Percentiles rank a stretch among this genome's conserved stretches.
Evolutionary conservation across 2,329 filamentous ascomycete species (phyloP).

Genomic region (Monosporascus sp.): DNA sequence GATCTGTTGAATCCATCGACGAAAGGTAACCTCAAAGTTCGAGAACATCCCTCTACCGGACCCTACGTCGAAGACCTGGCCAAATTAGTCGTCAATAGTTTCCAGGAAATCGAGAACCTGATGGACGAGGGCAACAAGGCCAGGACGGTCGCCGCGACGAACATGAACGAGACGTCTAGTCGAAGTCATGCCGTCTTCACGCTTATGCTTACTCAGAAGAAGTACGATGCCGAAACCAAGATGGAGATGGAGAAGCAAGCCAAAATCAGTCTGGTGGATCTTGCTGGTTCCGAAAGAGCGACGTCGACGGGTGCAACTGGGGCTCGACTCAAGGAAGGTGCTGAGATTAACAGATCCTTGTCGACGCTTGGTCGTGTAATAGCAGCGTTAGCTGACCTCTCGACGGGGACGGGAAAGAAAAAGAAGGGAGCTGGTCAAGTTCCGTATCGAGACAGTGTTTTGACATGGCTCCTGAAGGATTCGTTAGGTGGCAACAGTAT

Average conservation of each 20-base stretch:
- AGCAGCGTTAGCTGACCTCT: conserved; percentile 86
- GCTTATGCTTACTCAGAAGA: conserved; percentile 89
- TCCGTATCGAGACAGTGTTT: conserved; percentile 91
- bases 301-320: conserved; percentile 96
- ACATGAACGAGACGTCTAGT: conserved; percentile 99
- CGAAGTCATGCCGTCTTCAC: conserved; percentile 98
- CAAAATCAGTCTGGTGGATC: conserved; percentile 95
- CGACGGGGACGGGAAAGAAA: conserved; percentile 56
- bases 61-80: conserved; percentile 98
- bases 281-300: conserved; percentile 94
- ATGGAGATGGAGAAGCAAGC: conserved; percentile 98
- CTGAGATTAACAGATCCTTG: conserved; percentile 95
- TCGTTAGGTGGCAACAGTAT: conserved; percentile 97
- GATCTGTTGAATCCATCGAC: conserved; percentile 93
- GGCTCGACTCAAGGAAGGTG: conserved; percentile 91
- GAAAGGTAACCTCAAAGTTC: conserved; percentile 93
- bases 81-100: conserved; percentile 88
- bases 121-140: conserved; percentile 99
- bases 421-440: conserved; percentile 78
- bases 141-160: conserved; percentile 92
- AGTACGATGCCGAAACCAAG: conserved; percentile 83
- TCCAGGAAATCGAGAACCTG: conserved; percentile 90
- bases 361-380: conserved; percentile 97
- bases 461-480: conserved; percentile 96
- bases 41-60: conserved; percentile 95